phyloP scores from a whole-genome alignment of 2,329 filamentous ascomycete species.

The Pestalotiopsis sp. region DNA sequence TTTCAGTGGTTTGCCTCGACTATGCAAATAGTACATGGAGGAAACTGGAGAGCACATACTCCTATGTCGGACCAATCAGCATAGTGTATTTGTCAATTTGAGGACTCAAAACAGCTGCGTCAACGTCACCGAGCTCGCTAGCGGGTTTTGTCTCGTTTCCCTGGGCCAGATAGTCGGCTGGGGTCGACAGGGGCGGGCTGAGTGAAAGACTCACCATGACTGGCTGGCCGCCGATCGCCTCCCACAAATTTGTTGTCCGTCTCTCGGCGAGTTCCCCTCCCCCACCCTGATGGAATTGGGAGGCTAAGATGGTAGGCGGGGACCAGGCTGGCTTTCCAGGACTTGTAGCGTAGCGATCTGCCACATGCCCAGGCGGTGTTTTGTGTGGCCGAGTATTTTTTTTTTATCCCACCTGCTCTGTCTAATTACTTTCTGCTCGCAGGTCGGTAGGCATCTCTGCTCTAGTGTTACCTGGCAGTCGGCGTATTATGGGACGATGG shows the following conservation, averaged over 20 bases:
- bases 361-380: conserved; percentile 12
- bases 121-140: conserved; percentile 32
- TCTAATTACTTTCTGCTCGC: neutral
- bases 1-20: neutral
- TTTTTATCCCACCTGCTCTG: neutral
- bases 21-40: neutral
- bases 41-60: conserved; percentile 13
- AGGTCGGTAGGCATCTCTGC: neutral
- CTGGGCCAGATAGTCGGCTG: conserved; percentile 6
- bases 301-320: conserved; percentile 5
- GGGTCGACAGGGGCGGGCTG: conserved; percentile 8
- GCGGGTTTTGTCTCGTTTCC: conserved; percentile 15
- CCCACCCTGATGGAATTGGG: conserved; percentile 12
- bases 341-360: conserved; percentile 13
- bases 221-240: conserved; percentile 10
- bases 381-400: conserved; percentile 11
- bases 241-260: conserved; percentile 13
- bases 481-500: neutral
- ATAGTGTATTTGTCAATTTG: conserved; percentile 28
- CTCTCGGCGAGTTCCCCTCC: conserved; percentile 15
- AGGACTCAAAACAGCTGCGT: conserved; percentile 23
- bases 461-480: neutral
- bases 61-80: conserved; percentile 26
- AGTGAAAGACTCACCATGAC: conserved; percentile 2
- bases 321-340: conserved; percentile 4